Percentiles rank a stretch among this genome's conserved stretches.
These are phyloP conservation scores for Fusarium abutilonis DNA, from an alignment of 2,329 filamentous ascomycete genomes.

Conservation along the genomic window DNA sequence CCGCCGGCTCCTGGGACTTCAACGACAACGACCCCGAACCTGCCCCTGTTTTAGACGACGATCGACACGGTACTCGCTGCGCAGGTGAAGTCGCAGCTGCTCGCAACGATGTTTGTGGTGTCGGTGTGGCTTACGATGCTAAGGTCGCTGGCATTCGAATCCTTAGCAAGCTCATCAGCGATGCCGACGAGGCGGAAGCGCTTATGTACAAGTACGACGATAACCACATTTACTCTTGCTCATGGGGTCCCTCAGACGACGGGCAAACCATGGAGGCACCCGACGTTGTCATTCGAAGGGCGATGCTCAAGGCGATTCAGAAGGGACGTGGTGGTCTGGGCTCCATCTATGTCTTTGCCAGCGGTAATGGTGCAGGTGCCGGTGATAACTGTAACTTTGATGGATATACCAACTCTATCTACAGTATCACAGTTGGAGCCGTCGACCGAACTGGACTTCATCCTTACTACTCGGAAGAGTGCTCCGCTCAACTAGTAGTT, in stretches of 20 bases:
- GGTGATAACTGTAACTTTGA: conserved; percentile 99
- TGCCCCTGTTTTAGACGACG: conserved; percentile 82
- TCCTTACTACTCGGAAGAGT: conserved; percentile 95
- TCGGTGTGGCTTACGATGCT: conserved; percentile 94
- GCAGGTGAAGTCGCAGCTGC: conserved; percentile 93
- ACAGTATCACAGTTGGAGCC: conserved; percentile 95
- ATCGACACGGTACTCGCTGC: conserved; percentile 91
- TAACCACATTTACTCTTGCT: conserved; percentile 98
- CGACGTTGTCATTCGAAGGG: conserved; percentile 84
- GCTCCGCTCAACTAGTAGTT: conserved; percentile 93
- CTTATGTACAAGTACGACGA: conserved; percentile 92
- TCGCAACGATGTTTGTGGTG: conserved; percentile 91
- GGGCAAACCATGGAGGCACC: conserved; percentile 94
- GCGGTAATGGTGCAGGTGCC: conserved; percentile 86
- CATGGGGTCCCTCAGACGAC: conserved; percentile 96
- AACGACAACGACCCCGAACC: conserved; percentile 86
- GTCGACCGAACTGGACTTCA: conserved; percentile 88
- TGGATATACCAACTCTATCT: conserved; percentile 99
- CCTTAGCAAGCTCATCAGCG: conserved; percentile 87
- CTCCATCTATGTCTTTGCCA: conserved; percentile 93
- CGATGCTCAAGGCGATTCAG: conserved; percentile 92
- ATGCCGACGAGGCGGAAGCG: conserved; percentile 89
- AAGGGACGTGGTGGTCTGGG: conserved; percentile 84
- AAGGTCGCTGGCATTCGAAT: conserved; percentile 93
- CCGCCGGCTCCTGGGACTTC: conserved; percentile 93